Evolutionary conservation across 148 eudicot species (phyloP), one percentile per base, ranked within the genome.

Genomic region (Camellia japonica): DNA sequence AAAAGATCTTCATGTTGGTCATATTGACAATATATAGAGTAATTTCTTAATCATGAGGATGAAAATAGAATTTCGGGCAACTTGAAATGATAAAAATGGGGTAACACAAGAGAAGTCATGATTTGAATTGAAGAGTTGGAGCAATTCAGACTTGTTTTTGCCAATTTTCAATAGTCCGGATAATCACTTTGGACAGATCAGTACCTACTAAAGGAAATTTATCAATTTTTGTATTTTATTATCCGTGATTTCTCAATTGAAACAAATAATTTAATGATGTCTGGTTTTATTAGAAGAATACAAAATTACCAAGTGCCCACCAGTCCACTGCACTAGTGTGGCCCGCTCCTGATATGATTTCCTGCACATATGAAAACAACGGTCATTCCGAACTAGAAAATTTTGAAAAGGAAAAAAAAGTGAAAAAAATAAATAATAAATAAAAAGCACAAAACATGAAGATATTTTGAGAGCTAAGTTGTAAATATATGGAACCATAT

Each of bases 281-380:
- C 0, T 38, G 49, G 73, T 16, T 19, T 62, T 55, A 62, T 3
- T 49, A n/a, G 20, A 68, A 54, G n/a, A 52, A 1, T n/a, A 71
- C 1, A 66, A 30, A 20, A 64, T 90, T 91, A 97, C 99, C 99
- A 80, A 94, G 87, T 70, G 99, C 99, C 99, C 99, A 97, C 99
- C 99, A 97, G 82, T 97, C 99, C 41, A 97, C 98, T 80, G 98
- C 99, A 76, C 99, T 97, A n/a, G 94, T 90, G 80, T 97, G 99
- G 51, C 99, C 99, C 49, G 93, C 90, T 76, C 95, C 99, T 54
- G 92, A 85, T 54, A 97, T 88, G 81, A 94, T 97, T 87, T 97
- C 99, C 99, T 97, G 87, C 81, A 78, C 0, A 69, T 43, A 69
- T 19, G 23, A 69, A 42, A 71, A 68, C 68, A 61, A 41, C 12